Conservation (phyloP, 2,329 filamentous ascomycete species). For the Aspergillus sp. region DNA sequence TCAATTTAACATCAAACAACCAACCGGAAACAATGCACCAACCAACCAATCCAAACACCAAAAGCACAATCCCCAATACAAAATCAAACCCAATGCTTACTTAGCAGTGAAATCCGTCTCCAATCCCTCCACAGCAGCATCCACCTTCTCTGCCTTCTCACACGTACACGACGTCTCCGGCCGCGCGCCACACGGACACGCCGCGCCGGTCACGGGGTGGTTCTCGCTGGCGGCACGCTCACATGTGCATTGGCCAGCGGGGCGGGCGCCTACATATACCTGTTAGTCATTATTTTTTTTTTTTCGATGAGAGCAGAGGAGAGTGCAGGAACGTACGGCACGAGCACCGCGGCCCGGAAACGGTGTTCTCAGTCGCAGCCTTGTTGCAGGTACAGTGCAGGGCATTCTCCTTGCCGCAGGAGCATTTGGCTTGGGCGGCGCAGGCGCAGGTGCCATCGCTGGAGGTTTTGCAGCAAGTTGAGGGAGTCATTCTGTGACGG, state of each 20-base stretch:
- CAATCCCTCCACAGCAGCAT: constrained; percentile 54
- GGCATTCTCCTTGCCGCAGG: constrained; percentile 83
- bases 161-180: constrained; percentile 75
- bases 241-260: constrained; percentile 78
- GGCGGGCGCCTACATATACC: constrained; percentile 60
- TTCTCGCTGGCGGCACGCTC: constrained; percentile 71
- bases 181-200: constrained; percentile 76
- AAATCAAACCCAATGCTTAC: constrained; percentile 7
- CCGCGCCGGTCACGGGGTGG: constrained; percentile 53
- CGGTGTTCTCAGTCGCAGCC: constrained; percentile 69
- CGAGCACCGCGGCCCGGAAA: constrained; percentile 73
- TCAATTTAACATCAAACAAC: too few species aligned
- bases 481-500: constrained; percentile 44
- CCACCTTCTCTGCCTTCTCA: constrained; percentile 65
- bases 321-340: constrained; percentile 57
- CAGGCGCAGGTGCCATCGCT: constrained; percentile 54
- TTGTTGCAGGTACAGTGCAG: constrained; percentile 84
- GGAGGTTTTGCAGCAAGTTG: constrained; percentile 60
- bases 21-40: too few species aligned
- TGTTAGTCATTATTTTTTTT: neutral
- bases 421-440: constrained; percentile 66
- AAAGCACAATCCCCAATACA: constrained; percentile 17
- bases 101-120: constrained; percentile 57
- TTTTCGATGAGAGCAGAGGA: neutral
- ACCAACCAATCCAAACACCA: neutral